phyloP scores from a whole-genome alignment of 305 asterid species.

The Fraxinus paxiana region DNA sequence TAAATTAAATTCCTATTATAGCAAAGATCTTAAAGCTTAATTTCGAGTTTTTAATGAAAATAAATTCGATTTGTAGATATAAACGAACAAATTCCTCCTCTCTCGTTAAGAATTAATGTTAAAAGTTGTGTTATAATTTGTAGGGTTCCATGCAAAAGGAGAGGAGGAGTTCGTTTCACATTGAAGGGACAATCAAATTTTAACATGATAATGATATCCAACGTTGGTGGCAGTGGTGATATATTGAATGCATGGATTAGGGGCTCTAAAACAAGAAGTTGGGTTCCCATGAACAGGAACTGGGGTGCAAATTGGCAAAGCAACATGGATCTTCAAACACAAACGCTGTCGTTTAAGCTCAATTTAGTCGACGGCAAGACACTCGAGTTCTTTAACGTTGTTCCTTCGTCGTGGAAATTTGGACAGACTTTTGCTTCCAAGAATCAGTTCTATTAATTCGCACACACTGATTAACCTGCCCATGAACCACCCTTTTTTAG shows the following conservation, averaged over 20 bases:
- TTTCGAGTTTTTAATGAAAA: not conserved
- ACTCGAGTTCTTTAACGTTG: conserved; percentile 38
- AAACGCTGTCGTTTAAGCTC: conserved; percentile 53
- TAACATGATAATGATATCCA: conserved; percentile 58
- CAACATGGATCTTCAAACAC: conserved; percentile 38
- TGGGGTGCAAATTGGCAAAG: conserved; percentile 78
- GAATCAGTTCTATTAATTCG: conserved; percentile 35
- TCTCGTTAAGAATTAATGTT: not conserved
- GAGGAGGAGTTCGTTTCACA: conserved; percentile 64
- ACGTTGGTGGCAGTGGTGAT: conserved; percentile 71
- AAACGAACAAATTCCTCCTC: not conserved
- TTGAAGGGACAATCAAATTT: conserved; percentile 57
- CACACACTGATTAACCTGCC: not conserved
- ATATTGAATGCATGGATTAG: conserved; percentile 48
- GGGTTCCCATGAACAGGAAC: conserved; percentile 53
- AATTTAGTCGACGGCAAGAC: conserved; percentile 40
- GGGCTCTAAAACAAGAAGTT: conserved; percentile 41
- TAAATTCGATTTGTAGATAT: not conserved
- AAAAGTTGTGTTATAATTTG: not conserved
- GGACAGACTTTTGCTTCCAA: conserved; percentile 68
- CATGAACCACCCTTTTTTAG: conserved; percentile 17
- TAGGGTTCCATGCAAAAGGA: conserved; percentile 58
- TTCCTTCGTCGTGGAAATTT: conserved; percentile 61
- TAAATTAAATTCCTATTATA: not conserved
- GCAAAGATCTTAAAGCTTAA: not conserved